Conservation (phyloP, 192 early-diverging fungal genomes). For the Coemansia sp. region DNA sequence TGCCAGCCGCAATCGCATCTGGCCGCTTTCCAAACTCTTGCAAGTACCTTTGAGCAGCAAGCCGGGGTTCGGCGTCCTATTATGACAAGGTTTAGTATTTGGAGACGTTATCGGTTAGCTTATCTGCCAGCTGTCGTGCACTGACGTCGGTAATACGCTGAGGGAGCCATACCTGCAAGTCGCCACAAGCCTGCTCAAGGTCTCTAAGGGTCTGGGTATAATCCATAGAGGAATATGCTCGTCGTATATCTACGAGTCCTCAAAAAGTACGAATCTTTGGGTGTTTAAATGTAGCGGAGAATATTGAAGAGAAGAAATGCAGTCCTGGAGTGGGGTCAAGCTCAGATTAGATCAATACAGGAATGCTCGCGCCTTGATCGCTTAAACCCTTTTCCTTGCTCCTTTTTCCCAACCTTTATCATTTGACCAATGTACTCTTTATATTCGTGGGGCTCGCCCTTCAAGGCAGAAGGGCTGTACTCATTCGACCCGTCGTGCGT, state of each 20-base stretch:
- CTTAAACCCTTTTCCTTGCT: neutral
- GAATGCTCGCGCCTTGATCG: neutral
- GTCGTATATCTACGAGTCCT: neutral
- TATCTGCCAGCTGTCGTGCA: neutral
- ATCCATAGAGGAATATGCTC: conserved; percentile 25
- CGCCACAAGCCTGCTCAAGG: conserved; percentile 47
- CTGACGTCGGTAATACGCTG: neutral
- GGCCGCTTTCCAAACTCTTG: conserved; percentile 46
- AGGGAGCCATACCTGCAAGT: conserved; percentile 38
- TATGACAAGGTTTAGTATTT: neutral
- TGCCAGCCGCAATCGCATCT: conserved; percentile 43
- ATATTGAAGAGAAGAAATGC: neutral
- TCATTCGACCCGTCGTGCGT: conserved; percentile 48
- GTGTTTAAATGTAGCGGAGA: neutral
- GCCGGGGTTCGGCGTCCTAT: conserved; percentile 42
- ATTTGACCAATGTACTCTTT: conserved; percentile 32
- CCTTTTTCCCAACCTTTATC: neutral
- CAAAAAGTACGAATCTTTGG: neutral
- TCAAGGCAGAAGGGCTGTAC: conserved; percentile 29
- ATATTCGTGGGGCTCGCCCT: conserved; percentile 49
- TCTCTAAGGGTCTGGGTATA: conserved; percentile 30
- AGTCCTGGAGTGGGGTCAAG: neutral
- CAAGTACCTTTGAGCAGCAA: conserved; percentile 37
- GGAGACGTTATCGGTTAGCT: neutral
- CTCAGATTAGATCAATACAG: neutral